Percentiles rank a stretch among this genome's conserved stretches.
These are phyloP conservation scores for Erythrophleum fordii DNA, from an alignment of 306 rosid species.

Conservation along the genomic window DNA sequence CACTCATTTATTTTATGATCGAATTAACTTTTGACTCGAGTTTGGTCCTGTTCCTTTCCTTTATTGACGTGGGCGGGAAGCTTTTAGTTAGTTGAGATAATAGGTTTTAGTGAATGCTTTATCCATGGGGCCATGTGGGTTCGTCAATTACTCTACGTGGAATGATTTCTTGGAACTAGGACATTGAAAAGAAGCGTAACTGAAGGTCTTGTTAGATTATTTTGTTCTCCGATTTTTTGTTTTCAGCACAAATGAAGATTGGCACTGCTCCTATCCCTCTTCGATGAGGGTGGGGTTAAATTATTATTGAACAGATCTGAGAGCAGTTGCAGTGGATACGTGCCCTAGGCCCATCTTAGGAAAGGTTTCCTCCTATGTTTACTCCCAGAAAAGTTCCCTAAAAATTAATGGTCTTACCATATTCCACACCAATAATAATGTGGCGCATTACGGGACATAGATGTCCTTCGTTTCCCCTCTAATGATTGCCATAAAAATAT, in stretches of 20 bases:
- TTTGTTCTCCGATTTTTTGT: neutral
- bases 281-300: no score
- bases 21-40: neutral
- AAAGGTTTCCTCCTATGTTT: no score
- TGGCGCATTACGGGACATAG: no score
- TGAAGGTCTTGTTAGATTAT: neutral
- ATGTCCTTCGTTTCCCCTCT: no score
- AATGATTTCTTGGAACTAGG: neutral
- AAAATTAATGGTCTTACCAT: no score
- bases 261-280: no score
- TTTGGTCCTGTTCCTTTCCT: neutral
- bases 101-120: neutral
- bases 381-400: no score
- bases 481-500: no score
- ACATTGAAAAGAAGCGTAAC: neutral
- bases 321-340: no score
- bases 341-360: no score
- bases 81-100: neutral
- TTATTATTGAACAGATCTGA: no score
- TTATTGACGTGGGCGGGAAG: neutral
- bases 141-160: neutral
- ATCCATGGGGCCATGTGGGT: neutral
- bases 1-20: neutral
- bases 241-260: neutral
- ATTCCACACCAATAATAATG: no score